These are phyloP conservation scores for Fraxinus sp. DNA, from an alignment of 305 asterid species.

Conservation along the genomic window DNA sequence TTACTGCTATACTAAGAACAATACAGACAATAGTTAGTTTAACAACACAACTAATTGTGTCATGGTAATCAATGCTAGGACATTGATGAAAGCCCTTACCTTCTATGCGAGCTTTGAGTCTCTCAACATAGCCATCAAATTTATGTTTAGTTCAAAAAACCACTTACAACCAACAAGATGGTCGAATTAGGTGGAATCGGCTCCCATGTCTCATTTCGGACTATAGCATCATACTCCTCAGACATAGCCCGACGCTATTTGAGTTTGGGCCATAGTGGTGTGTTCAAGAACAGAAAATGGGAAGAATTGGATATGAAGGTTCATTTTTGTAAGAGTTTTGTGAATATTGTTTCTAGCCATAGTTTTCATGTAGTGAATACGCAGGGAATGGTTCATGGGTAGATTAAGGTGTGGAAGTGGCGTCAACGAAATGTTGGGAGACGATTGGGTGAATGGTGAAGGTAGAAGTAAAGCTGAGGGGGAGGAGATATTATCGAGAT, in stretches of 20 bases:
- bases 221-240: not conserved
- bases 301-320: not conserved
- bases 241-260: not conserved
- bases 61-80: not conserved
- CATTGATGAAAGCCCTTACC: not conserved
- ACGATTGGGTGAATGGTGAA: not conserved
- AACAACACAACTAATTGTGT: not conserved
- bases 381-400: not conserved
- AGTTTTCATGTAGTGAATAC: not conserved
- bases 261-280: not conserved
- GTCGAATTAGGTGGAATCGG: not conserved
- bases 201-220: not conserved
- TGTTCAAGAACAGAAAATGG: not conserved
- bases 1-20: too few species aligned
- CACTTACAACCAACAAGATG: not conserved
- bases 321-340: not conserved
- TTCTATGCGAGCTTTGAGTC: not conserved
- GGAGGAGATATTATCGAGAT: too few species aligned
- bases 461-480: too few species aligned
- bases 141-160: not conserved
- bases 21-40: not conserved
- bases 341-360: not conserved
- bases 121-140: not conserved
- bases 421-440: too few species aligned
- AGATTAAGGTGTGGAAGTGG: not conserved